A percentile compares a stretch with the other conserved stretches of the same genome.
phyloP scores from a whole-genome alignment of 495 filamentous ascomycete species.

The Paragyromitra xinjiangensis region DNA sequence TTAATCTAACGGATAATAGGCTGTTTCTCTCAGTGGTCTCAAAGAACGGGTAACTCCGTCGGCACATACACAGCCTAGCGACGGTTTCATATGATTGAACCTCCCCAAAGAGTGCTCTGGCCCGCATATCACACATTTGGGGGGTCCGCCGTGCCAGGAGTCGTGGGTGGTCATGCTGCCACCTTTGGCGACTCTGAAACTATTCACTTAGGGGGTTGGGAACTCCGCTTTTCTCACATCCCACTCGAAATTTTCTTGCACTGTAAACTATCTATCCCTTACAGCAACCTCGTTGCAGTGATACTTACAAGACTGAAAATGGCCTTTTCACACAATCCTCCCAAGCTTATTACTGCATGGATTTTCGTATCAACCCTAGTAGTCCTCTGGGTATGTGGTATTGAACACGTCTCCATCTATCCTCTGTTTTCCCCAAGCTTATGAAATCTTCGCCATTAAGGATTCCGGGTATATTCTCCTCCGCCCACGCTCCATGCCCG shows the following conservation, averaged over 20 bases:
- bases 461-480: slow-evolving; percentile 82
- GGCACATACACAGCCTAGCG: background rate
- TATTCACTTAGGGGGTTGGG: background rate
- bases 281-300: background rate
- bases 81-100: background rate
- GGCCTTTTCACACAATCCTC: slow-evolving; percentile 38
- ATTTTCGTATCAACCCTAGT: slow-evolving; percentile 38
- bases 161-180: background rate
- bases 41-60: background rate
- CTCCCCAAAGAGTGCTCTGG: background rate
- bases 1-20: background rate
- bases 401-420: background rate
- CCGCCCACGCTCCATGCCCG: slow-evolving; percentile 84
- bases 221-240: background rate
- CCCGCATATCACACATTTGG: background rate
- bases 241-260: background rate
- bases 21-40: background rate
- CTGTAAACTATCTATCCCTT: background rate
- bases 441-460: slow-evolving; percentile 71
- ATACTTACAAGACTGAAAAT: background rate
- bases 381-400: slow-evolving; percentile 39
- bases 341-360: slow-evolving; percentile 40
- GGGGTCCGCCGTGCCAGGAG: background rate
- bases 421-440: background rate
- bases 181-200: background rate